Conservation (phyloP, 2,329 filamentous ascomycete species). For the Aspergillus flavus region DNA sequence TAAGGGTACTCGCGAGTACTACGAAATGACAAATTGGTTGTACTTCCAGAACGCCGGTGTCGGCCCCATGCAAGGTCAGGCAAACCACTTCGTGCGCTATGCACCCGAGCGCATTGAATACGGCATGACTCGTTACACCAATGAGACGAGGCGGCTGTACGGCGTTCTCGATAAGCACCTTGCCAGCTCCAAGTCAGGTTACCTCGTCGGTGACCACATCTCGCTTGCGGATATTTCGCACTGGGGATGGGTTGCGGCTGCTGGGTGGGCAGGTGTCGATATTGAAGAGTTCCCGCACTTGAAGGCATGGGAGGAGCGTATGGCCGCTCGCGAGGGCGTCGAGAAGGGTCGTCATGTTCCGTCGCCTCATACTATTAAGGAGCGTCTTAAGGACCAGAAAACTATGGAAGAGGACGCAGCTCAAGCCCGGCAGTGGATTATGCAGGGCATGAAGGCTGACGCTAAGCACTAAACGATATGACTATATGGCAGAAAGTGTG, state of each 20-base stretch:
- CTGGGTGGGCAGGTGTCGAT: constrained; percentile 65
- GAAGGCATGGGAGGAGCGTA: constrained; percentile 73
- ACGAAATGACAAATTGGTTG: constrained; percentile 78
- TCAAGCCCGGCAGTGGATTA: constrained; percentile 64
- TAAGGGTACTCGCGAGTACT: constrained; percentile 70
- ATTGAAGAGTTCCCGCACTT: constrained; percentile 75
- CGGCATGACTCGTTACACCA: constrained; percentile 77
- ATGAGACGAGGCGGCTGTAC: constrained; percentile 83
- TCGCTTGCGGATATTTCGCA: constrained; percentile 72
- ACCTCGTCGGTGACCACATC: constrained; percentile 53
- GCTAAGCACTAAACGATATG: constrained; percentile 31
- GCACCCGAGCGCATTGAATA: constrained; percentile 82
- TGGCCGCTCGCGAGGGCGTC: constrained; percentile 69
- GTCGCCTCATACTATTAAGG: constrained; percentile 61
- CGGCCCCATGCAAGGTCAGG: constrained; percentile 81
- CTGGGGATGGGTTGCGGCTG: constrained; percentile 74
- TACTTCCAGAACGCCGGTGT: constrained; percentile 79
- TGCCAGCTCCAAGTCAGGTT: constrained; percentile 50
- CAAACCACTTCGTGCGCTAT: constrained; percentile 82
- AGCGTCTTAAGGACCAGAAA: constrained; percentile 59
- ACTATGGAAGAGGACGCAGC: constrained; percentile 61
- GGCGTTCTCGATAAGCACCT: constrained; percentile 75
- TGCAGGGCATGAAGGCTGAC: constrained; percentile 70
- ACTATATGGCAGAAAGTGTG: background rate
- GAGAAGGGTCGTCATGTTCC: constrained; percentile 78